Percentiles rank a stretch among this genome's conserved stretches.
Conservation (phyloP, 208 protist species). For the Wallacemonas sp. region DNA sequence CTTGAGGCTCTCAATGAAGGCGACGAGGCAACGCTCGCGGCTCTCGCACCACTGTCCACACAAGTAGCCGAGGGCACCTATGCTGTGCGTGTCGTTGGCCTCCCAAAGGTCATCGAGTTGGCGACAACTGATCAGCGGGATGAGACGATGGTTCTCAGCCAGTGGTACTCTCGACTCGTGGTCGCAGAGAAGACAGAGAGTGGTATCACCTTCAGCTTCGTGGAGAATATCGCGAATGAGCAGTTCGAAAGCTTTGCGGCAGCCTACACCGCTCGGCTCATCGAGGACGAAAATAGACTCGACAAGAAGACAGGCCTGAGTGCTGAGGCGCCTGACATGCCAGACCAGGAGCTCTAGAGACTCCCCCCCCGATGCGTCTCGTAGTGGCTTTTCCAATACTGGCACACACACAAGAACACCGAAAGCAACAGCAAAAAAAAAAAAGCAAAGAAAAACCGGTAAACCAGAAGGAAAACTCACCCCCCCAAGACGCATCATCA, state of each 20-base stretch:
- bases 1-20: conserved; percentile 30
- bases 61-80: conserved; percentile 23
- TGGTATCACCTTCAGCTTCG: conserved; percentile 51
- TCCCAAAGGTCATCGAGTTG: conserved; percentile 73
- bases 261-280: conserved; percentile 45
- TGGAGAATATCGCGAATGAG: conserved; percentile 51
- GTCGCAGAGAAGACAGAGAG: conserved; percentile 45
- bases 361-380: no score
- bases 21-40: conserved; percentile 45
- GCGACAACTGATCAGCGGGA: conserved; percentile 44
- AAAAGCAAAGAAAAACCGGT: no score
- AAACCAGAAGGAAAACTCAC: no score
- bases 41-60: conserved; percentile 46
- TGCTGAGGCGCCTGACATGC: neutral
- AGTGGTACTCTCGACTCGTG: conserved; percentile 56
- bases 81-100: conserved; percentile 48
- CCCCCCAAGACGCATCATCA: no score
- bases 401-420: no score
- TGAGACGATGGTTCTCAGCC: conserved; percentile 59
- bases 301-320: conserved; percentile 35
- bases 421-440: no score
- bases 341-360: conserved; percentile 18
- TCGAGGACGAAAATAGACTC: conserved; percentile 57
- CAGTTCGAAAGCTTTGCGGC: conserved; percentile 41
- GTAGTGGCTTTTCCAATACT: no score